Base-by-base conservation (phyloP, 345 rosid species). In the Moringa oleifera region DNA sequence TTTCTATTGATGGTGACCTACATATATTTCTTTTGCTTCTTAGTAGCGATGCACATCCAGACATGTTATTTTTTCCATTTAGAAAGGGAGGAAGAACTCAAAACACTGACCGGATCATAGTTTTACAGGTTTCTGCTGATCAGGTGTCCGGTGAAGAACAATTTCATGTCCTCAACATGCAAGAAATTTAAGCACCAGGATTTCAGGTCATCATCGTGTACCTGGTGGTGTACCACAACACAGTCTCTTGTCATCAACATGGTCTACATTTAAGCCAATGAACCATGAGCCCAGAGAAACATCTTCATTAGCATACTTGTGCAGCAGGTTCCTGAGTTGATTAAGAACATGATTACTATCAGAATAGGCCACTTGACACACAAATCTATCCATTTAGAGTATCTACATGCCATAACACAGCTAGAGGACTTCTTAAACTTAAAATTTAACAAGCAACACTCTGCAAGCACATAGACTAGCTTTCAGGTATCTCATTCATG, bases 141-240 rank as follows among this genome's bases (percentile, higher is more conserved):
- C 8, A 28, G 33, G 8, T 2, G 8, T 8, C 8, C 8, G 33
- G 33, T 2, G 8, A 3, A 28, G 33, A 28, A 28, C 33, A 28
- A 28, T 2, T 8, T 28, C 33, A 28, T 28, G 33, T 28, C 5
- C 33, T 8, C 33, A 28, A 2, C 5, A 28, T 28, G 8, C 33
- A 28, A n/a, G n/a, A n/a, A n/a, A n/a, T n/a, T n/a, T n/a, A n/a
- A n/a, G n/a, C n/a, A n/a, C n/a, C n/a, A n/a, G n/a, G n/a, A n/a
- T n/a, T n/a, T n/a, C n/a, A n/a, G n/a, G n/a, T n/a, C n/a, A n/a
- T n/a, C n/a, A n/a, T n/a, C n/a, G n/a, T 53, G 78, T 81, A 87
- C 98, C 97, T 46, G 83, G 90, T 6, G 90, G 81, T 24, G 94
- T 90, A 46, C 86, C 83, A 45, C 97, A 93, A 55, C 98, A 89